Evolutionary conservation across 2,329 filamentous ascomycete species (phyloP).

Genomic region (Orbilia ellipsospora): DNA sequence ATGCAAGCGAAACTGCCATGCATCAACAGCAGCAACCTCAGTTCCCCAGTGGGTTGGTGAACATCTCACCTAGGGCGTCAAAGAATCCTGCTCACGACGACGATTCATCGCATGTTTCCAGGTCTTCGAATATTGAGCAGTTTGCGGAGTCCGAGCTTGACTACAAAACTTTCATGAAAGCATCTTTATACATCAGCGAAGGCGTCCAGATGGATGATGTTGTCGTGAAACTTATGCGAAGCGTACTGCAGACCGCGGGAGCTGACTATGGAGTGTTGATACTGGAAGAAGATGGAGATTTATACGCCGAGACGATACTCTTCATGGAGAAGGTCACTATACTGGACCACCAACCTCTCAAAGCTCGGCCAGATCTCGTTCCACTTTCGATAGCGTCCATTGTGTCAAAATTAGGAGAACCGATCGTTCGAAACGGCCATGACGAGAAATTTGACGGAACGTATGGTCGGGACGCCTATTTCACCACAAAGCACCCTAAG

Average conservation of each 20-base stretch:
- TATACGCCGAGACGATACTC: constrained; percentile 59
- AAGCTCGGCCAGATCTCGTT: constrained; percentile 63
- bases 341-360: constrained; percentile 58
- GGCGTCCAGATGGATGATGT: constrained; percentile 59
- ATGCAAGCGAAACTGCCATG: constrained; percentile 42
- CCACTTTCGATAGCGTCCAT: constrained; percentile 94
- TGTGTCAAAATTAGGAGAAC: constrained; percentile 86
- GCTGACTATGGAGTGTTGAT: constrained; percentile 60
- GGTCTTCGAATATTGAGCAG: constrained; percentile 57
- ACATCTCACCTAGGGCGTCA: constrained; percentile 34
- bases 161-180: constrained; percentile 59
- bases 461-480: constrained; percentile 59
- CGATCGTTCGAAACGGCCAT: constrained; percentile 63
- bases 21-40: constrained; percentile 47
- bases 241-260: constrained; percentile 59
- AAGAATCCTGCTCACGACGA: constrained; percentile 57
- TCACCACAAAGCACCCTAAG: constrained; percentile 57
- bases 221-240: constrained; percentile 59
- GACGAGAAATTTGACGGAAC: constrained; percentile 59
- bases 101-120: constrained; percentile 56
- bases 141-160: constrained; percentile 59
- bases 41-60: constrained; percentile 9
- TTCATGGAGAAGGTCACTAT: constrained; percentile 59
- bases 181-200: constrained; percentile 59
- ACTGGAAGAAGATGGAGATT: constrained; percentile 58